These are phyloP conservation scores for Vitis amurensis DNA, from an alignment of 164 flowering plant species.

Conservation along the genomic window DNA sequence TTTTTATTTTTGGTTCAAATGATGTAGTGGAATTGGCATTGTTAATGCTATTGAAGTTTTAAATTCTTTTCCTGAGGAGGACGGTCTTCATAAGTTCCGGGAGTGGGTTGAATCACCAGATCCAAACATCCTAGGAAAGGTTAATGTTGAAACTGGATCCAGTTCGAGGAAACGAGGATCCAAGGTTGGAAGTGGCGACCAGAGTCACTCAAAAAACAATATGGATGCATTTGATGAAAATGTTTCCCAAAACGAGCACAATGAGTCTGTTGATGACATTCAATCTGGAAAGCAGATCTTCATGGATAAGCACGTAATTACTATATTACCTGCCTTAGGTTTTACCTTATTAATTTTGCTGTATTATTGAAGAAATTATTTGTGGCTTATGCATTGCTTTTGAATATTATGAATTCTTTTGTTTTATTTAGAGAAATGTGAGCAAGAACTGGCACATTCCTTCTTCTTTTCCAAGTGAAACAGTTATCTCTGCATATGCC, in stretches of 20 bases:
- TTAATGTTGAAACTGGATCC: slow-evolving; percentile 33
- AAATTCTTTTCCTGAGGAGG: slow-evolving; percentile 93
- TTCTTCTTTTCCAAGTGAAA: slow-evolving; percentile 82
- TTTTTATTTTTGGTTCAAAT: slow-evolving; percentile 2
- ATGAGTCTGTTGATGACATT: slow-evolving; percentile 30
- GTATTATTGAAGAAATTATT: background rate
- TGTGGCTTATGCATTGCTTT: background rate
- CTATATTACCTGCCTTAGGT: background rate
- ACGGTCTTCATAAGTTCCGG: slow-evolving; percentile 82
- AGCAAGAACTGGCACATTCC: slow-evolving; percentile 99
- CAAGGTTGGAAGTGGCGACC: slow-evolving; percentile 24
- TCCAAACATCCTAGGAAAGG: slow-evolving; percentile 71
- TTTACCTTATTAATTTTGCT: background rate
- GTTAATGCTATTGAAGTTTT: slow-evolving; percentile 98
- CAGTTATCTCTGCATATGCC: slow-evolving; percentile 70
- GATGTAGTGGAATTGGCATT: slow-evolving; percentile 79
- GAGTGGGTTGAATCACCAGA: slow-evolving; percentile 99
- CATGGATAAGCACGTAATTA: slow-evolving; percentile 86
- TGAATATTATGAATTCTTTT: background rate
- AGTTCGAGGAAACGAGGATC: slow-evolving; percentile 46
- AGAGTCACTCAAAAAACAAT: slow-evolving; percentile 15
- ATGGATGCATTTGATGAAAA: slow-evolving; percentile 18
- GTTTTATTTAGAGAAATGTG: slow-evolving; percentile 72
- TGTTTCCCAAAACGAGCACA: slow-evolving; percentile 14
- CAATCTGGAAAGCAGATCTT: slow-evolving; percentile 50